These are phyloP conservation scores for Wickerhamomyces sp. DNA, from an alignment of 1,139 yeast genomes.

Conservation along the genomic window DNA sequence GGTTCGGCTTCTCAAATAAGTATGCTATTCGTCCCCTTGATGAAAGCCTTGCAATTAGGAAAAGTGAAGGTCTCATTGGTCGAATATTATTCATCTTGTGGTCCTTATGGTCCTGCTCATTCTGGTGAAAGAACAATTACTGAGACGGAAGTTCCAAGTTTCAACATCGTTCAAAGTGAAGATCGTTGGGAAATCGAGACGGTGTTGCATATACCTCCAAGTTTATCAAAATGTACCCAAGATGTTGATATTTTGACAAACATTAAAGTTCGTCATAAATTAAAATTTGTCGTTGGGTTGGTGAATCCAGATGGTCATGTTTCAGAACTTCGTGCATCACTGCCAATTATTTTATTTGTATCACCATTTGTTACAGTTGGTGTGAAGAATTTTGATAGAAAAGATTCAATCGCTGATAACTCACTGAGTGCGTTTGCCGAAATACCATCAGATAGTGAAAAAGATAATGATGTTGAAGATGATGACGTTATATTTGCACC, in stretches of 20 bases:
- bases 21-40: slow-evolving; percentile 69
- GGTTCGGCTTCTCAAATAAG: slow-evolving; percentile 75
- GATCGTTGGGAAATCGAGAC: slow-evolving; percentile 80
- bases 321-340: slow-evolving; percentile 64
- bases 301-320: slow-evolving; percentile 63
- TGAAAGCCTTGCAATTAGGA: slow-evolving; percentile 78
- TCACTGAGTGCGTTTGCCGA: slow-evolving; percentile 19
- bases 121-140: slow-evolving; percentile 55
- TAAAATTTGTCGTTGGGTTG: slow-evolving; percentile 51
- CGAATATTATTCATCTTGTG: slow-evolving; percentile 63
- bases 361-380: slow-evolving; percentile 76
- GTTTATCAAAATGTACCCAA: slow-evolving; percentile 72
- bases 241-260: slow-evolving; percentile 63
- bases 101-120: slow-evolving; percentile 44
- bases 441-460: slow-evolving; percentile 17
- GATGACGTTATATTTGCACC: slow-evolving; percentile 30
- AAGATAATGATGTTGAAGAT: slow-evolving; percentile 20
- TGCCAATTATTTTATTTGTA: slow-evolving; percentile 56
- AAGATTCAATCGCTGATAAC: slow-evolving; percentile 17
- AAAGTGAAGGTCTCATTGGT: slow-evolving; percentile 58
- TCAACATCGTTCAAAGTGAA: slow-evolving; percentile 22
- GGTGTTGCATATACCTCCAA: slow-evolving; percentile 59
- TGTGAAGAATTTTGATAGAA: slow-evolving; percentile 33
- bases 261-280: slow-evolving; percentile 56
- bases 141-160: slow-evolving; percentile 37